Percentiles rank a stretch among this genome's conserved stretches.
phyloP scores from a whole-genome alignment of 2,329 filamentous ascomycete species.

The Penicillium sp. region DNA sequence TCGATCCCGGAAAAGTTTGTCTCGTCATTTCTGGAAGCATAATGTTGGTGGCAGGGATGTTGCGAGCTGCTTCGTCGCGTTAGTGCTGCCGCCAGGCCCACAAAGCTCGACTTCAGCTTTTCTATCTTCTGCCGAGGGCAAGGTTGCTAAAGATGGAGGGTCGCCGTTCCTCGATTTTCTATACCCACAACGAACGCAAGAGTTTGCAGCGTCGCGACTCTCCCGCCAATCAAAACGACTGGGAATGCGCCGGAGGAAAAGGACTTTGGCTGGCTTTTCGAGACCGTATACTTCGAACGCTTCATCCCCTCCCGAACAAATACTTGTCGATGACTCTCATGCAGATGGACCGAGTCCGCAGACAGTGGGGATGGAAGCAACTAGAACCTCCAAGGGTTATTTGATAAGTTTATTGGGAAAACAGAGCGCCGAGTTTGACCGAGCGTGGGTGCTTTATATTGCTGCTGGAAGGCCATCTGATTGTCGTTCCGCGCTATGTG shows the following conservation, averaged over 20 bases:
- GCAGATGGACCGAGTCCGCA: neutral
- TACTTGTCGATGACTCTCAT: neutral
- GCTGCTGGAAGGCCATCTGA: conserved; percentile 31
- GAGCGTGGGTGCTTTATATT: conserved; percentile 47
- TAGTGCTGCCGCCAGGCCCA: conserved; percentile 27
- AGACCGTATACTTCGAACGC: conserved; percentile 32
- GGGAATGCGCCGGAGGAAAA: conserved; percentile 31
- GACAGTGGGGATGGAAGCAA: neutral
- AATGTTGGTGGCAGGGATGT: conserved; percentile 31
- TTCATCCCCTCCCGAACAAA: conserved; percentile 8
- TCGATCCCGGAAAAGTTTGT: conserved; percentile 38
- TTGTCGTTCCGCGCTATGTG: conserved; percentile 33
- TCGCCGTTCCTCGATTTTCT: conserved; percentile 42
- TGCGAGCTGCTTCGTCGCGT: conserved; percentile 36
- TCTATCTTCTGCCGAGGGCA: conserved; percentile 11
- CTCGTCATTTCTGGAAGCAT: conserved; percentile 40
- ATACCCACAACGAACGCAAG: conserved; percentile 37
- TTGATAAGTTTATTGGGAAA: conserved; percentile 22
- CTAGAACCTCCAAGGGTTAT: conserved; percentile 17
- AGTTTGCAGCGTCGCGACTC: conserved; percentile 24
- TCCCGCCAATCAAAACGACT: conserved; percentile 27
- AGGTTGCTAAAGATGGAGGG: conserved; percentile 20
- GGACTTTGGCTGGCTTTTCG: conserved; percentile 19
- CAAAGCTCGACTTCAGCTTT: conserved; percentile 19
- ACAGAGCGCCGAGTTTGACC: conserved; percentile 32